Base-by-base conservation (phyloP, 2,329 filamentous ascomycete species). In the Sclerotinia trifoliorum region DNA sequence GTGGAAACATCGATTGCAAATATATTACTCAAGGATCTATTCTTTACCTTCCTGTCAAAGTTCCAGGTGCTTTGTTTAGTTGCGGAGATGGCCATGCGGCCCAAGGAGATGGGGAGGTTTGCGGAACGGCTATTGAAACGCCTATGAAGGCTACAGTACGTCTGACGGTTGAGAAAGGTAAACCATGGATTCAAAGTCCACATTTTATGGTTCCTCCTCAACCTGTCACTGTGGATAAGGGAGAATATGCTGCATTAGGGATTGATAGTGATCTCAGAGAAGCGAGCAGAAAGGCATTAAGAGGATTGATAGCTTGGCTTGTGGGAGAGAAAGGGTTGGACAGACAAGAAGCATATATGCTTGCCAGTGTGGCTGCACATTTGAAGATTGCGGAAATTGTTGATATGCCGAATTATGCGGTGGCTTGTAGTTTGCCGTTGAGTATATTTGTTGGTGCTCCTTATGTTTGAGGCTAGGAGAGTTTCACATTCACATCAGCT, bases 51-150 rank as follows among this genome's bases (percentile, higher is more conserved):
- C 83, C 83, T 19, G 80, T 85, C 17, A 80, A 83, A 72, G 80
- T 81, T 0, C 71, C 79, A 3, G 84, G 84, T 0, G 84, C 83
- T 0, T 76, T 85, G 17, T 84, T 86, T 73, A 84, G 82, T 73
- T 84, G 82, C 69, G 83, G 83, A 48, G 83, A 86, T 72, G 83
- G 83, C 0, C 84, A 86, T 73, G 83, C 82, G 3, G 83, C 82
- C 0, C 83, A 86, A 72, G 83, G 84, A 3, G 83, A 85, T 69
- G 84, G 84, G 4, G 84, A 85, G 71, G 81, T 85, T 29, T 85
- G 83, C 71, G 83, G 84, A 7, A 84, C 83, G n/a, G 84, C 84
- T 8, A 83, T 86, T 71, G 84, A 86, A 78, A 85, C 83, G 35
- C 80, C 82, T 1, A 82, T 84, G 77, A 80, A 77, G 68, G 83